These are phyloP conservation scores for Zasmidium citrigriseum DNA, from an alignment of 2,329 filamentous ascomycete species.

Conservation along the genomic window DNA sequence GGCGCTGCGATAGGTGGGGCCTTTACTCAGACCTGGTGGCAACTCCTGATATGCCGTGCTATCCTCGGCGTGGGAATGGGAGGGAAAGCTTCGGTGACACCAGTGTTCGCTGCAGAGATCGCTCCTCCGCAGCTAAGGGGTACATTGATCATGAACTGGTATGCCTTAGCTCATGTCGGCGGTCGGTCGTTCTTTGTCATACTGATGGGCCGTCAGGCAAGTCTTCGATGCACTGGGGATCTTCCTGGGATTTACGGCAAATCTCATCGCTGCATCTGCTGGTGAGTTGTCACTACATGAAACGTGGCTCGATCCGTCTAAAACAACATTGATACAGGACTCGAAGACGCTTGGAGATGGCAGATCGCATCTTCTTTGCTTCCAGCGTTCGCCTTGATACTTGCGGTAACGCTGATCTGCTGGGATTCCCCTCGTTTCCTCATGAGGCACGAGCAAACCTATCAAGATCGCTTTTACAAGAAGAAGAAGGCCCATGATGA, in stretches of 20 bases:
- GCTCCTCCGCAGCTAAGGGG: conserved; percentile 22
- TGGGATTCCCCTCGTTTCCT: conserved; percentile 33
- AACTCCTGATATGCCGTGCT: conserved; percentile 34
- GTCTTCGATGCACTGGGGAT: conserved; percentile 33
- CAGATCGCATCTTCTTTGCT: conserved; percentile 30
- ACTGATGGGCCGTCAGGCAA: too few species aligned
- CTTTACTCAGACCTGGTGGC: conserved; percentile 28
- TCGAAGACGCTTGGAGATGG: conserved; percentile 33
- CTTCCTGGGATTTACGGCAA: conserved; percentile 32
- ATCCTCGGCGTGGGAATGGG: conserved; percentile 38
- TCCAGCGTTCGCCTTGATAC: conserved; percentile 29
- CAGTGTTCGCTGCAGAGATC: conserved; percentile 36
- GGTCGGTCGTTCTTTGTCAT: too few species aligned
- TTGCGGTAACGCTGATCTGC: conserved; percentile 26
- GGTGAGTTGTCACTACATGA: background rate
- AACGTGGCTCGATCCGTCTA: too few species aligned
- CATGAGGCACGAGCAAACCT: too few species aligned
- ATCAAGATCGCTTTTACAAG: too few species aligned
- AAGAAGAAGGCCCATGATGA: too few species aligned
- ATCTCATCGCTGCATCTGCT: conserved; percentile 23
- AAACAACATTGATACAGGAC: too few species aligned
- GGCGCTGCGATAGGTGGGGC: conserved; percentile 33
- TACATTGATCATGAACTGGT: conserved; percentile 35
- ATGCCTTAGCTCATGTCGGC: too few species aligned
- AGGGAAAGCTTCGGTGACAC: conserved; percentile 34